Evolutionary conservation across 2,329 filamentous ascomycete species (phyloP).

Genomic region (Arthrobotrys pseudoclavata): DNA sequence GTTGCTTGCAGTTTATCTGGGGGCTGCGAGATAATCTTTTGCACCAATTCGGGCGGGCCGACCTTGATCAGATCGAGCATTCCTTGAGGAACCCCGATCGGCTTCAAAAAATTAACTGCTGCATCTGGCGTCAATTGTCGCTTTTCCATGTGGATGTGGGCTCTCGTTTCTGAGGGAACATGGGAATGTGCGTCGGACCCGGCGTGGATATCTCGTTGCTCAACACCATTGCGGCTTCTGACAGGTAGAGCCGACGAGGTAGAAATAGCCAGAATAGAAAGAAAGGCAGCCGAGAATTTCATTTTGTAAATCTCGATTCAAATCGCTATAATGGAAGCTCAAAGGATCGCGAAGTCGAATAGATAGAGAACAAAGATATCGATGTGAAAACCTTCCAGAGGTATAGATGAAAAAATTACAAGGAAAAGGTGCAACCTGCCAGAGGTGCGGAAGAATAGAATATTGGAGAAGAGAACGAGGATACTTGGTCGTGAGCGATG

Average conservation of each 20-base stretch:
- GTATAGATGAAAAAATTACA: not conserved
- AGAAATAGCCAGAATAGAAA: not conserved
- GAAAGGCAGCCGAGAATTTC: not conserved
- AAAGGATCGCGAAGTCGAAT: not conserved
- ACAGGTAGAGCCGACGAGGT: not conserved
- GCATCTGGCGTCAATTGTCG: constrained; percentile 4
- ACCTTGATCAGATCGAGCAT: constrained; percentile 28
- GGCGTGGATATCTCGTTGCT: not conserved
- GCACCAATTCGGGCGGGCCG: constrained; percentile 12
- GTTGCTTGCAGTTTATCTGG: constrained; percentile 18
- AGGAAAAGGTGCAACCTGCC: not conserved
- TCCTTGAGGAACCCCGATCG: constrained; percentile 16
- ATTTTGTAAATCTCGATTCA: not conserved
- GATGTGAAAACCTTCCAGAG: constrained; percentile 2
- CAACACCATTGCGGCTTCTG: not conserved
- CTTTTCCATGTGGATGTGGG: not conserved
- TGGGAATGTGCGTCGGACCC: not conserved
- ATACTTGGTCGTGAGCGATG: not conserved
- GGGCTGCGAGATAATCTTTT: constrained; percentile 29
- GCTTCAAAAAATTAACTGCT: constrained; percentile 11
- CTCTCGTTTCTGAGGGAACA: no score
- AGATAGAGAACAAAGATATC: no score
- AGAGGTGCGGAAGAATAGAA: constrained; percentile 3
- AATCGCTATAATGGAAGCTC: not conserved
- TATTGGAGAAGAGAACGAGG: not conserved